Evolutionary conservation across 2,329 filamentous ascomycete species (phyloP).

Genomic region (Colletotrichum tamarilloi): DNA sequence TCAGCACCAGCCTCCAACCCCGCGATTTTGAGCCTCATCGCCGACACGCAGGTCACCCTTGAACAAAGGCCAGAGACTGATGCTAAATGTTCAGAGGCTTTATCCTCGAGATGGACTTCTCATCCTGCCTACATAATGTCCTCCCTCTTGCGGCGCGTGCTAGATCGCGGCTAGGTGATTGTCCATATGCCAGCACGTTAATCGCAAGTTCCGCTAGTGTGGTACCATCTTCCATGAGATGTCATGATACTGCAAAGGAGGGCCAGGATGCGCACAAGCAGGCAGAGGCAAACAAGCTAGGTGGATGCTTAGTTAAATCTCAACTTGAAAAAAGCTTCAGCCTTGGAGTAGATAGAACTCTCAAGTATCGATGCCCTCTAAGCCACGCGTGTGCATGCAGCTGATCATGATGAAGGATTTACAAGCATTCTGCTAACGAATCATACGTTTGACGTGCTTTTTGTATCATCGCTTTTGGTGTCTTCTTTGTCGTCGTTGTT

Average conservation of each 20-base stretch:
- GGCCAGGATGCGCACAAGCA: not conserved
- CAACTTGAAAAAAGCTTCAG: not conserved
- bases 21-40: not conserved
- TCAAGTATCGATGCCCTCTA: not conserved
- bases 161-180: not conserved
- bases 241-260: not conserved
- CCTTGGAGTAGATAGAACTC: not conserved
- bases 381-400: not conserved
- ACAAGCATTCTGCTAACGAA: not conserved
- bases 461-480: constrained; percentile 26
- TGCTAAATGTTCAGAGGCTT: not conserved
- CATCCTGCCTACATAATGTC: not conserved
- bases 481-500: constrained; percentile 45
- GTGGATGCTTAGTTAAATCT: not conserved
- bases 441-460: constrained; percentile 12
- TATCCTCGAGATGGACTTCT: not conserved
- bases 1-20: not conserved
- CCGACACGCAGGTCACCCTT: not conserved
- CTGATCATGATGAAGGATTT: not conserved
- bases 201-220: not conserved
- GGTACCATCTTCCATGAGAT: not conserved
- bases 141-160: not conserved
- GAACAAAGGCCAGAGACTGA: not conserved
- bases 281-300: not conserved
- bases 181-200: not conserved